Percentiles rank a stretch among this genome's conserved stretches.
Evolutionary conservation across 768 basidiomycete species (phyloP).

Genomic region (Panaeolus papilionaceus): DNA sequence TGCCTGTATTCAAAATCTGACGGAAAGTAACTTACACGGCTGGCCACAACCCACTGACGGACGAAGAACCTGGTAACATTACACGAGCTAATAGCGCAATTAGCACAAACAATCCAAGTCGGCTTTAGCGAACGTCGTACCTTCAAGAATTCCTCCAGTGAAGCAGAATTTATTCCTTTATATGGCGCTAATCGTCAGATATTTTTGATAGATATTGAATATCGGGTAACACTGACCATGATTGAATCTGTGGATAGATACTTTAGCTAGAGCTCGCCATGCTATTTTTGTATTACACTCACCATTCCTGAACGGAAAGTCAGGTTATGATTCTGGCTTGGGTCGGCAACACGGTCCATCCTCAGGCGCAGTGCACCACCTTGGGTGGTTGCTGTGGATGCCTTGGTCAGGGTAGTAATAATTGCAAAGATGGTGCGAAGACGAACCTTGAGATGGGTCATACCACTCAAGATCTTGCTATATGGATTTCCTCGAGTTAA

Average conservation of each 20-base stretch:
- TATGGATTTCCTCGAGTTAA: neutral
- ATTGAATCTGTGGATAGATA: conserved; percentile 32
- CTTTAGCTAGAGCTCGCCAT: neutral
- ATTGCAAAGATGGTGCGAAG: conserved; percentile 25
- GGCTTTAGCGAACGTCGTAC: conserved; percentile 17
- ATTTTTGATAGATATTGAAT: neutral
- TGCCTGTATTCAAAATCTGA: neutral
- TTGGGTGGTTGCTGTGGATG: conserved; percentile 58
- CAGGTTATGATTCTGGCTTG: conserved; percentile 58
- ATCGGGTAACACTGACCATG: conserved; percentile 29
- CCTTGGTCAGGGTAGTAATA: conserved; percentile 46
- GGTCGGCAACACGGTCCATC: conserved; percentile 51
- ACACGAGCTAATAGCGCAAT: conserved; percentile 32
- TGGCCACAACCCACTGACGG: conserved; percentile 46
- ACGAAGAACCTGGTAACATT: conserved; percentile 39
- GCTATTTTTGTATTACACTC: conserved; percentile 29
- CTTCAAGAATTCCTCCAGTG: conserved; percentile 68
- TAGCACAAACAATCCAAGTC: neutral
- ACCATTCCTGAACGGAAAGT: conserved; percentile 58
- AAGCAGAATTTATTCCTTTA: conserved; percentile 64
- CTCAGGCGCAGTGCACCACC: conserved; percentile 74
- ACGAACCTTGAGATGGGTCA: conserved; percentile 45
- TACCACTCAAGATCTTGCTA: conserved; percentile 76
- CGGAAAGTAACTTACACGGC: conserved; percentile 38
- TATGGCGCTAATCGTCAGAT: neutral